Conservation (phyloP, 1,284 basidiomycete species). For the Ceratorhiza oryzae-sativae region DNA sequence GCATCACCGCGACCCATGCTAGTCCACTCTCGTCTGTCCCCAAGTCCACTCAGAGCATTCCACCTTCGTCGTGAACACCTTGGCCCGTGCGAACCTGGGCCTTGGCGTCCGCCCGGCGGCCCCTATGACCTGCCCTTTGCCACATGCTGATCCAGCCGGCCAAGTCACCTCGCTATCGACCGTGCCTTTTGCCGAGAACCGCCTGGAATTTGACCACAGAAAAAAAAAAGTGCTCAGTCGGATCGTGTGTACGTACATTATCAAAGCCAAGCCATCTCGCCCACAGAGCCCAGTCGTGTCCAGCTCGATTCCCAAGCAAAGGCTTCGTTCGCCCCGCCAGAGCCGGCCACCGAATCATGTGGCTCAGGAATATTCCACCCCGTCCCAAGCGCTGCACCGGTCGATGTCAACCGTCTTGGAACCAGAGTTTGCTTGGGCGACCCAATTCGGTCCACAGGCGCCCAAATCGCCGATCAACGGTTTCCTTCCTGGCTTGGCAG, state of each 20-base stretch:
- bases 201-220: background rate
- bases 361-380: no score
- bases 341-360: no score
- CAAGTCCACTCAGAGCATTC: conserved; percentile 1
- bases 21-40: conserved; percentile 16
- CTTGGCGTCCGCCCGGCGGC: background rate
- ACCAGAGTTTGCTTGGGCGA: background rate
- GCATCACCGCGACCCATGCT: conserved; percentile 1
- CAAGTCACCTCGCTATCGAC: background rate
- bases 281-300: background rate
- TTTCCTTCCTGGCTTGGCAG: background rate
- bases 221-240: conserved; percentile 1
- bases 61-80: background rate
- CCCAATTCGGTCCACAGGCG: background rate
- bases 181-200: conserved; percentile 5
- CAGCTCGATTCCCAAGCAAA: conserved; percentile 4
- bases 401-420: background rate
- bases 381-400: no score
- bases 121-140: background rate
- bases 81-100: background rate
- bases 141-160: conserved; percentile 6
- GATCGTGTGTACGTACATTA: background rate
- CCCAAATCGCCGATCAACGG: background rate
- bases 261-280: background rate
- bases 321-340: background rate